Percentiles rank a stretch among this genome's conserved stretches.
These are phyloP conservation scores for Plasmodium gallinaceum DNA, from an alignment of 169 alveolate species.

Conservation along the genomic window DNA sequence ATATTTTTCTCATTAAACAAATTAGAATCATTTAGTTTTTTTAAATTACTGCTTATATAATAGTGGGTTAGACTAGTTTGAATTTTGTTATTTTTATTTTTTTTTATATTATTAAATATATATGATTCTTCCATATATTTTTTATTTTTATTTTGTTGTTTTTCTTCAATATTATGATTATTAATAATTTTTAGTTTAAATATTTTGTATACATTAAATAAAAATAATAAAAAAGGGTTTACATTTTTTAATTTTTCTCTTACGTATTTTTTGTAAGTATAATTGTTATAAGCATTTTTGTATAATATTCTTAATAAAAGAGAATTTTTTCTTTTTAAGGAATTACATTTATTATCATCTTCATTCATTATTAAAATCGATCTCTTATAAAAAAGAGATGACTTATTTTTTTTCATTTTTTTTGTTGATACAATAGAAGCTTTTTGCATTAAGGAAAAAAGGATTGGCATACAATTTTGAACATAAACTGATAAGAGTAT, in stretches of 20 bases:
- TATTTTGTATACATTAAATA: constrained; percentile 3
- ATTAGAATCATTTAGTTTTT: constrained; percentile 25
- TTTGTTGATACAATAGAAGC: neutral
- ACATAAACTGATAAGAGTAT: constrained; percentile 53
- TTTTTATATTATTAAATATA: constrained; percentile 55
- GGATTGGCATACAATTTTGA: constrained; percentile 51
- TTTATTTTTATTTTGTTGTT: neutral
- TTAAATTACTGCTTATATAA: constrained; percentile 68
- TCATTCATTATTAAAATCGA: neutral
- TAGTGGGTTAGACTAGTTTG: constrained; percentile 75
- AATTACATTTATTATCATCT: neutral
- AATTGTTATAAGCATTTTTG: neutral
- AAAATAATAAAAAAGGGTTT: constrained; percentile 35
- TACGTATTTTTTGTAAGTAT: constrained; percentile 1
- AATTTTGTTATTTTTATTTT: constrained; percentile 70
- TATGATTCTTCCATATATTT: constrained; percentile 30
- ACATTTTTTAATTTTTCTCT: neutral
- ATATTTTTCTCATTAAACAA: constrained; percentile 71
- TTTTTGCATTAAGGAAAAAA: constrained; percentile 50
- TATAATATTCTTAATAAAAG: neutral
- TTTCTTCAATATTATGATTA: neutral
- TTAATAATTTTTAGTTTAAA: constrained; percentile 18
- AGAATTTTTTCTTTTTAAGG: neutral
- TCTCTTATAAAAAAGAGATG: neutral
- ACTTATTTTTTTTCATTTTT: neutral